Evolutionary conservation across 2,329 filamentous ascomycete genomes (phyloP).

Genomic region (Penicillium crustosum): DNA sequence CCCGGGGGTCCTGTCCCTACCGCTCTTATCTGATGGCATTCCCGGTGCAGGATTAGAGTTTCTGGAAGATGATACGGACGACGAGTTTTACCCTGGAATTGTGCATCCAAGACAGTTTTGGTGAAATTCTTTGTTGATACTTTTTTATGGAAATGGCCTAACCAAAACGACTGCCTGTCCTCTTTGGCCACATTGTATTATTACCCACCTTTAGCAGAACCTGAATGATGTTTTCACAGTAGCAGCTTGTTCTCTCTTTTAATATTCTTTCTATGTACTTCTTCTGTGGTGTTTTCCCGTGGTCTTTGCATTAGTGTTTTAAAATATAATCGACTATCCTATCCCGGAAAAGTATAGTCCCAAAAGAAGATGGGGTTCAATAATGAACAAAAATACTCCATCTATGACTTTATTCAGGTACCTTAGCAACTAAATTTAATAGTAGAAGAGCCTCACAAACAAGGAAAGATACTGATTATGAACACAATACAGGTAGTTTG

Average conservation of each 20-base stretch:
- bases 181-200: not conserved
- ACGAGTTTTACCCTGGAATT: constrained; percentile 9
- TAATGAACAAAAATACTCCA: too few species aligned
- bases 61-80: constrained; percentile 5
- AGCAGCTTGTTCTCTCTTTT: not conserved
- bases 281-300: not conserved
- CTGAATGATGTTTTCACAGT: not conserved
- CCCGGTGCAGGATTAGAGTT: not conserved
- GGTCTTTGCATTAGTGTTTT: not conserved
- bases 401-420: not conserved
- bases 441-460: not conserved
- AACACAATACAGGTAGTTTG: not conserved
- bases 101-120: not conserved
- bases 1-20: not conserved
- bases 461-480: not conserved
- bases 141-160: not conserved
- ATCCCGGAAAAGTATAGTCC: not conserved
- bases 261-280: not conserved
- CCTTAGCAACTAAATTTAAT: not conserved
- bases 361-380: not conserved
- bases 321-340: too few species aligned
- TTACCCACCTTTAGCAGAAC: not conserved
- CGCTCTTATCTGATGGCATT: not conserved
- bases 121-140: not conserved
- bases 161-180: not conserved